These are phyloP conservation scores for Diplodia intermedia DNA, from an alignment of 2,329 filamentous ascomycete species.

Conservation along the genomic window DNA sequence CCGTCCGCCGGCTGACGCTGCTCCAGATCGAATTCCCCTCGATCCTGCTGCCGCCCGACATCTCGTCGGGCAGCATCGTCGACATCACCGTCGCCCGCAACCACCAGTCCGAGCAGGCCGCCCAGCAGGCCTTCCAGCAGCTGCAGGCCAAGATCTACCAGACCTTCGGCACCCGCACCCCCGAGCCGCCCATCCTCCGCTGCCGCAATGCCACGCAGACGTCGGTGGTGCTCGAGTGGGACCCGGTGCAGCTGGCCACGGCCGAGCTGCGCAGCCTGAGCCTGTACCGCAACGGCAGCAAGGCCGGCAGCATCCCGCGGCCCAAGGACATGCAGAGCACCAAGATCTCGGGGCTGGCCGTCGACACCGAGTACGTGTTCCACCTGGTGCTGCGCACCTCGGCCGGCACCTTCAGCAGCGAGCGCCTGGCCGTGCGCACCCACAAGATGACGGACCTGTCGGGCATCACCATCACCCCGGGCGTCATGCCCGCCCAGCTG, in stretches of 20 bases:
- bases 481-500: slow-evolving; percentile 76
- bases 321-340: slow-evolving; percentile 89
- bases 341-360: slow-evolving; percentile 94
- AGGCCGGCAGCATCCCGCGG: slow-evolving; percentile 91
- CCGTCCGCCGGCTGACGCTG: slow-evolving; percentile 32
- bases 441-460: slow-evolving; percentile 99
- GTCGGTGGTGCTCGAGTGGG: slow-evolving; percentile 98
- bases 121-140: slow-evolving; percentile 76
- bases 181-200: slow-evolving; percentile 77
- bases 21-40: slow-evolving; percentile 95
- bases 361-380: slow-evolving; percentile 96
- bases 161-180: slow-evolving; percentile 83
- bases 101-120: slow-evolving; percentile 74
- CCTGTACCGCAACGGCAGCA: slow-evolving; percentile 94
- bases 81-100: slow-evolving; percentile 96
- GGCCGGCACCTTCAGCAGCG: slow-evolving; percentile 84
- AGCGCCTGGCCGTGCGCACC: slow-evolving; percentile 84
- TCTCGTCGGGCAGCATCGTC: slow-evolving; percentile 94
- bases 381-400: slow-evolving; percentile 89
- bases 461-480: slow-evolving; percentile 92
- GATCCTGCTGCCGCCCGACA: slow-evolving; percentile 92
- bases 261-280: slow-evolving; percentile 88
- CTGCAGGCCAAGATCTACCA: slow-evolving; percentile 90
- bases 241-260: slow-evolving; percentile 89
- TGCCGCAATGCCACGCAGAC: slow-evolving; percentile 98